phyloP scores from a whole-genome alignment of 257 asterid genomes.

The Henckelia pumila region DNA sequence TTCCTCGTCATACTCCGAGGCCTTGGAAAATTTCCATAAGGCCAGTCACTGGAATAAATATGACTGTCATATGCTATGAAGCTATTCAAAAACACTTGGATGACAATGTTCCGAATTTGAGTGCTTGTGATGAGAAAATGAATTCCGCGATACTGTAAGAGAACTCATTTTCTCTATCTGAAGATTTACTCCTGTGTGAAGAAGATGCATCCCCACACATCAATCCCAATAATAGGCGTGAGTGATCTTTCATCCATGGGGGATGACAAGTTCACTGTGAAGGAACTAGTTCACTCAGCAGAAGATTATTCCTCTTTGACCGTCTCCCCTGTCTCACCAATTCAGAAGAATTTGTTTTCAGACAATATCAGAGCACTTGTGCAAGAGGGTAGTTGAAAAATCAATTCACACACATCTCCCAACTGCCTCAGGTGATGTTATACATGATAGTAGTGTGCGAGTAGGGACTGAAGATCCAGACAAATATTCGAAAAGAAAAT shows the following conservation, averaged over 20 bases:
- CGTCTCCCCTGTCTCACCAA: conserved; percentile 34
- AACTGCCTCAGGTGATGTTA: conserved; percentile 58
- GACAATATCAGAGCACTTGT: conserved; percentile 37
- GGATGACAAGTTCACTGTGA: conserved; percentile 54
- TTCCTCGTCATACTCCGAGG: conserved; percentile 54
- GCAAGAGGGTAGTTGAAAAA: conserved; percentile 46
- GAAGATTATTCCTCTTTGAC: conserved; percentile 36
- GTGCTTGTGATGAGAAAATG: conserved; percentile 35
- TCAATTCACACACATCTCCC: conserved; percentile 35
- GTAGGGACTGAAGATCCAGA: conserved; percentile 53
- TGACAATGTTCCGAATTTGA: conserved; percentile 36
- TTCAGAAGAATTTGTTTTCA: conserved; percentile 38
- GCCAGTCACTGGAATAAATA: conserved; percentile 32
- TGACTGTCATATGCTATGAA: conserved; percentile 30
- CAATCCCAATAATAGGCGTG: conserved; percentile 25
- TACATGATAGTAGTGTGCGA: conserved; percentile 69
- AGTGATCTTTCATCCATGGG: conserved; percentile 28
- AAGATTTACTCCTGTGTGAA: conserved; percentile 24
- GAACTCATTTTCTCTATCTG: conserved; percentile 28
- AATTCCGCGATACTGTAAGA: conserved; percentile 27
- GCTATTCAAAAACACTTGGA: conserved; percentile 30
- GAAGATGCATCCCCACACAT: conserved; percentile 28
- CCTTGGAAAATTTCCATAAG: conserved; percentile 31
- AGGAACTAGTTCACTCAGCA: conserved; percentile 33
- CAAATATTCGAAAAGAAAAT: too few relatives aligned